A percentile compares a stretch with the other conserved stretches of the same genome.
Conservation (phyloP, 2,329 filamentous ascomycete species). For the Xylaria sp. region DNA sequence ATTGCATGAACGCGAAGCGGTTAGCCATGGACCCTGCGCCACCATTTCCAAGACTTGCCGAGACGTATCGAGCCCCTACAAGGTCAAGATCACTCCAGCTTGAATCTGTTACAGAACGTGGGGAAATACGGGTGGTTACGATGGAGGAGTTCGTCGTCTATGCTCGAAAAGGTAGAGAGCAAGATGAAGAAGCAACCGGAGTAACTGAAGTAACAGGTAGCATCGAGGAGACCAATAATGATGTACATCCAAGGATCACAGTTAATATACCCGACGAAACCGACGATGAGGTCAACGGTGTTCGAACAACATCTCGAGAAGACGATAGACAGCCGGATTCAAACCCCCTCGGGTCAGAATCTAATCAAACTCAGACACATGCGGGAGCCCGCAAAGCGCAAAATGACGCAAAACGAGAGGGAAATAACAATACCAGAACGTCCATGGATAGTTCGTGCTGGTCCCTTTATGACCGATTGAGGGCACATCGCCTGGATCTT, state of each 20-base stretch:
- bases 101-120: conserved; percentile 13
- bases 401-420: background rate
- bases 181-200: background rate
- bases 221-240: background rate
- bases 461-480: conserved; percentile 2
- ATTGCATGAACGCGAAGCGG: conserved; percentile 36
- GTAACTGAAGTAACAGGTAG: background rate
- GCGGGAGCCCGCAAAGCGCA: background rate
- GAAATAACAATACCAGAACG: background rate
- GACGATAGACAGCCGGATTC: background rate
- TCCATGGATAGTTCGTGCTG: conserved; percentile 6
- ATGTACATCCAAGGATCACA: background rate
- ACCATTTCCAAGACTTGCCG: conserved; percentile 30
- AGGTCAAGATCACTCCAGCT: conserved; percentile 9
- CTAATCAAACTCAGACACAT: background rate
- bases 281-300: background rate
- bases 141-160: background rate
- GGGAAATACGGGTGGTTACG: background rate
- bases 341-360: background rate
- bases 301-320: background rate
- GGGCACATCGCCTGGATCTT: background rate
- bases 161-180: background rate
- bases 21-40: conserved; percentile 29
- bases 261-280: background rate
- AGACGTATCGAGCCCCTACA: conserved; percentile 23